phyloP scores from a whole-genome alignment of 2,329 filamentous ascomycete genomes.

The Aspergillus aculeatinus region DNA sequence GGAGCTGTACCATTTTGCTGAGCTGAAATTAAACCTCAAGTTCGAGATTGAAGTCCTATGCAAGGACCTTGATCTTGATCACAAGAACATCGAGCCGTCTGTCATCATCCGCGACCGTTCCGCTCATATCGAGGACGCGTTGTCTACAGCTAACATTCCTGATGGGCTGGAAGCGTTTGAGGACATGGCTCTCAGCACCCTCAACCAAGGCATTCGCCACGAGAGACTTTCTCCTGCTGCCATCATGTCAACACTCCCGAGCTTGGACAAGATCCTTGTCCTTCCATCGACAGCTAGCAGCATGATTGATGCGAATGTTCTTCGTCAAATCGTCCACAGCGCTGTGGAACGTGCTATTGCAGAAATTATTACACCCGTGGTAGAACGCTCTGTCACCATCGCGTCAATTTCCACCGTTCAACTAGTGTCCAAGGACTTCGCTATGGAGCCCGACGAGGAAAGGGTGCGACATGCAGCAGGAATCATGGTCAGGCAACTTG shows the following conservation, averaged over 20 bases:
- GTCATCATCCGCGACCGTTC: constrained; percentile 77
- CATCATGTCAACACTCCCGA: constrained; percentile 77
- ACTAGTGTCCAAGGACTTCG: constrained; percentile 94
- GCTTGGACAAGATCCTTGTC: constrained; percentile 73
- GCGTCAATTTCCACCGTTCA: constrained; percentile 95
- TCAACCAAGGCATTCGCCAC: constrained; percentile 66
- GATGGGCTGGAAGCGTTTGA: constrained; percentile 80
- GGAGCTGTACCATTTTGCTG: constrained; percentile 89
- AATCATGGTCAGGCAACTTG: constrained; percentile 91
- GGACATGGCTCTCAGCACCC: constrained; percentile 73
- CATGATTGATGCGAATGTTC: constrained; percentile 67
- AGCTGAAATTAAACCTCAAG: constrained; percentile 93
- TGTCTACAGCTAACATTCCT: constrained; percentile 56
- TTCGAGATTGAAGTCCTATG: constrained; percentile 98
- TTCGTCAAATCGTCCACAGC: constrained; percentile 73
- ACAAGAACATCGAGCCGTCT: constrained; percentile 86
- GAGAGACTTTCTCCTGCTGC: constrained; percentile 74
- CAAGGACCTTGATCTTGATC: constrained; percentile 86
- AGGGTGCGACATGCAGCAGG: constrained; percentile 82
- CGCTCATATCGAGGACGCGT: constrained; percentile 60
- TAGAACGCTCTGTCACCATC: constrained; percentile 96
- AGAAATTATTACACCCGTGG: constrained; percentile 96
- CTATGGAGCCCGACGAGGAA: constrained; percentile 85
- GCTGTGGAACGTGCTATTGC: constrained; percentile 87
- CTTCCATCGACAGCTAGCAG: constrained; percentile 77